Percentiles rank a stretch among this genome's conserved stretches.
phyloP scores from a whole-genome alignment of 805 yeast species.

The Saturnispora galanensis region DNA sequence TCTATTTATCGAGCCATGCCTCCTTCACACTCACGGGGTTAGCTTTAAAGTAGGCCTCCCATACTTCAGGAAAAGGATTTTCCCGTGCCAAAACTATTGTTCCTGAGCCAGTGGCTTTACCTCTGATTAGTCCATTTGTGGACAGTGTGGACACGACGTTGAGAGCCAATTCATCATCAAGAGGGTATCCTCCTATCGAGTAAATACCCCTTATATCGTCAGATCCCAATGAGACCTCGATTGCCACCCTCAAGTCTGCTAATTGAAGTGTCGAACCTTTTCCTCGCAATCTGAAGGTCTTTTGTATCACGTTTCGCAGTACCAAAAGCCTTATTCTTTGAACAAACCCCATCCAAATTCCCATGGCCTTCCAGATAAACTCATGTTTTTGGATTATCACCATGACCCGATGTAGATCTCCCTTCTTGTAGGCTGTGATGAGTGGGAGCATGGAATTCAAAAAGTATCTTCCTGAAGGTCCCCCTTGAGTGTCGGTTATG shows the following conservation, averaged over 20 bases:
- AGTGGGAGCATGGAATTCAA: conserved; percentile 31
- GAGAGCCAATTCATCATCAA: conserved; percentile 30
- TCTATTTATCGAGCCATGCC: conserved; percentile 21
- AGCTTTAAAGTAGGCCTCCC: conserved; percentile 15
- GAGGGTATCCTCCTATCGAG: conserved; percentile 6
- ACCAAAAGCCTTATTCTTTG: conserved; percentile 37
- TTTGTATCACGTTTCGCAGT: conserved; percentile 32
- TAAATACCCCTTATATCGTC: conserved; percentile 13
- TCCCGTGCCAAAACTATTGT: conserved; percentile 23
- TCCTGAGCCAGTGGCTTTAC: conserved; percentile 31
- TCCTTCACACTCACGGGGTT: conserved; percentile 19
- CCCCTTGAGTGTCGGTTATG: conserved; percentile 5
- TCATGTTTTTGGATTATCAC: conserved; percentile 27
- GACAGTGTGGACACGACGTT: conserved; percentile 41
- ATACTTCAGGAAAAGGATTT: conserved; percentile 22
- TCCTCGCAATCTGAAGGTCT: conserved; percentile 12
- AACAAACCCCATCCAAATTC: conserved; percentile 33
- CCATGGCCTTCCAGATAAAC: conserved; percentile 29
- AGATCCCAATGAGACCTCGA: conserved; percentile 15
- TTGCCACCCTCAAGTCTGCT: conserved; percentile 17
- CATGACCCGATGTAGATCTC: conserved; percentile 33
- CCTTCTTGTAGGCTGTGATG: conserved; percentile 28
- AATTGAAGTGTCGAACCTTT: conserved; percentile 15
- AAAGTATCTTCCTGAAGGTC: conserved; percentile 11
- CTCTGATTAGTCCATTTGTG: conserved; percentile 44